These are phyloP conservation scores for Cercospora berteroae DNA, from an alignment of 2,329 filamentous ascomycete species.

Conservation along the genomic window DNA sequence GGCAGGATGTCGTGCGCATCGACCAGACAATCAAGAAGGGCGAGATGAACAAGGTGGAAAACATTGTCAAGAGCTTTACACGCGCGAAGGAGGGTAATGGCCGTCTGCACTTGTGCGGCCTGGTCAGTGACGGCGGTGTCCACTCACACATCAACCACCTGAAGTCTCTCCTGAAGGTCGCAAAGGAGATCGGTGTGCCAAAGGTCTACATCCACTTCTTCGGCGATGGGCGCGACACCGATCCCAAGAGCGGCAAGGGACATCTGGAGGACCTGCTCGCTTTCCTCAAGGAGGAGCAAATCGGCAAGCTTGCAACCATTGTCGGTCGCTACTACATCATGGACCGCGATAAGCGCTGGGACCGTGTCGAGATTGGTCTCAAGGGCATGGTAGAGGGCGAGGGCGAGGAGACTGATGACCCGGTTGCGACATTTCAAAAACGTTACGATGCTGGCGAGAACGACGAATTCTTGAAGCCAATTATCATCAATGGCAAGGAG, in stretches of 20 bases:
- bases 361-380: constrained; percentile 83
- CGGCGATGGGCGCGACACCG: constrained; percentile 94
- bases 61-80: constrained; percentile 74
- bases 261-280: constrained; percentile 86
- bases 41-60: constrained; percentile 71
- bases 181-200: constrained; percentile 82
- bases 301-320: constrained; percentile 85
- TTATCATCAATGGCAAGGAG: constrained; percentile 86
- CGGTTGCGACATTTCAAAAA: constrained; percentile 80
- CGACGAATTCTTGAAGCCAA: constrained; percentile 97
- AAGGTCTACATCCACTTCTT: constrained; percentile 99
- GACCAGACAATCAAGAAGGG: constrained; percentile 87
- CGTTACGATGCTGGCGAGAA: constrained; percentile 85
- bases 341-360: constrained; percentile 99
- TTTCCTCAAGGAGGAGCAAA: constrained; percentile 76
- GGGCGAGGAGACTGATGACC: constrained; percentile 80
- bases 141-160: constrained; percentile 96
- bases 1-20: constrained; percentile 90
- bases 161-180: constrained; percentile 80
- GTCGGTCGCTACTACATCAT: constrained; percentile 98
- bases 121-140: constrained; percentile 92
- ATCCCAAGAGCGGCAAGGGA: constrained; percentile 85
- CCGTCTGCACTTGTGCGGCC: constrained; percentile 84
- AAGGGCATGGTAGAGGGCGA: constrained; percentile 83
- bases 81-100: constrained; percentile 84